Evolutionary conservation across 2,329 filamentous ascomycete genomes (phyloP).

Genomic region (Passalora sequoiae): DNA sequence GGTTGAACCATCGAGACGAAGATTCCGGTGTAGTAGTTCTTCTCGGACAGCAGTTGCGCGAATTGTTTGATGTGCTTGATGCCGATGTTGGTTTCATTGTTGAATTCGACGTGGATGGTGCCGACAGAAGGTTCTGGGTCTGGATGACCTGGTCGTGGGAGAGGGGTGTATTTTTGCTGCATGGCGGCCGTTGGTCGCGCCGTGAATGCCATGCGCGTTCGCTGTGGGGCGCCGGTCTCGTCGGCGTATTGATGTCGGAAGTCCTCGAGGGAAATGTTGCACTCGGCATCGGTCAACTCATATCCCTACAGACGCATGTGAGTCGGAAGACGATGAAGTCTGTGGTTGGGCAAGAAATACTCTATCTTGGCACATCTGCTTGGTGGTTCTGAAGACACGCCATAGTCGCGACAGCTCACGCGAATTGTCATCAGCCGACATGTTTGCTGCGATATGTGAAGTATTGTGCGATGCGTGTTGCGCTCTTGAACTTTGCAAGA

Average conservation of each 20-base stretch:
- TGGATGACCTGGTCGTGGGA: constrained; percentile 61
- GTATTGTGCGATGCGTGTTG: not conserved
- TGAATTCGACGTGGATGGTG: constrained; percentile 91
- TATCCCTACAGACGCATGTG: constrained; percentile 64
- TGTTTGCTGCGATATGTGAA: constrained; percentile 8
- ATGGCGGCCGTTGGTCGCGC: constrained; percentile 78
- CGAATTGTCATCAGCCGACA: constrained; percentile 26
- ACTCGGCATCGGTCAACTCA: constrained; percentile 81
- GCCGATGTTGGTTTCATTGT: constrained; percentile 70
- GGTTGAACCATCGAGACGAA: constrained; percentile 80
- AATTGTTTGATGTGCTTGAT: constrained; percentile 90
- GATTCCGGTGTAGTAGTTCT: constrained; percentile 84
- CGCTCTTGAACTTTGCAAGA: not conserved
- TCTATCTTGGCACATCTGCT: constrained; percentile 90
- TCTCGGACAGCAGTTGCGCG: constrained; percentile 71
- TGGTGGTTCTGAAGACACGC: constrained; percentile 88
- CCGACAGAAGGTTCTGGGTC: constrained; percentile 59
- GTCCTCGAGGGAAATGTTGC: constrained; percentile 76
- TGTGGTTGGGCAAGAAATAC: constrained; percentile 53
- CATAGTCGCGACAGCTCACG: constrained; percentile 61
- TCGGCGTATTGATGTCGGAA: constrained; percentile 71
- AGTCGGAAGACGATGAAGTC: not conserved
- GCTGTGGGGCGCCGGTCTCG: constrained; percentile 70
- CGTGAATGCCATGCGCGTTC: constrained; percentile 78
- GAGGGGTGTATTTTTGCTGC: constrained; percentile 75